Conservation (phyloP, 768 basidiomycete species). For the Pleurotus djamor region DNA sequence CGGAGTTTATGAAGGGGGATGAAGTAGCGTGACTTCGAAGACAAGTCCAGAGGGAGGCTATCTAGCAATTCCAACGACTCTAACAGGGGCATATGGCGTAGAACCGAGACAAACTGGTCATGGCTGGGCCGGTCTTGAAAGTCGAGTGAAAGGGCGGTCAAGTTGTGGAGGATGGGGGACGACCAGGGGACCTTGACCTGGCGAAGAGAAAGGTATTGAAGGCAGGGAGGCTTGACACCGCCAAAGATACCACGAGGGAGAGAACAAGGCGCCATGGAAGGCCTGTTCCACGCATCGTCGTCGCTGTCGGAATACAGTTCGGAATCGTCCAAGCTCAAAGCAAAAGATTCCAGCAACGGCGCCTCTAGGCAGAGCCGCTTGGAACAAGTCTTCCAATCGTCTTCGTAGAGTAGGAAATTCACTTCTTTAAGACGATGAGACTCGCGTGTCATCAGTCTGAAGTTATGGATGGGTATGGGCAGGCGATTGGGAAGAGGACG, state of each 20-base stretch:
- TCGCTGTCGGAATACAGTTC: background rate
- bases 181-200: background rate
- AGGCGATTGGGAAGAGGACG: background rate
- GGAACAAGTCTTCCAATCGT: background rate
- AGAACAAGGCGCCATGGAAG: no score
- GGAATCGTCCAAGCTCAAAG: background rate
- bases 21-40: no score
- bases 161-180: background rate
- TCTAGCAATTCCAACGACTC: background rate
- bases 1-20: no score
- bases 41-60: background rate
- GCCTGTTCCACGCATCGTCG: no score
- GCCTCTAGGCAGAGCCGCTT: background rate
- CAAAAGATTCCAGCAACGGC: background rate
- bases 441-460: background rate
- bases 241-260: background rate
- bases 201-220: background rate
- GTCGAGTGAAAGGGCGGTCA: background rate
- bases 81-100: background rate
- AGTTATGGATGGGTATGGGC: background rate
- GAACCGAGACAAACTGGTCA: background rate
- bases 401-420: background rate
- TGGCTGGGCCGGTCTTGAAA: background rate
- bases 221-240: background rate
- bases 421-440: background rate